phyloP scores from a whole-genome alignment of 1,139 yeast genomes.

The Diutina scorzettiae region DNA sequence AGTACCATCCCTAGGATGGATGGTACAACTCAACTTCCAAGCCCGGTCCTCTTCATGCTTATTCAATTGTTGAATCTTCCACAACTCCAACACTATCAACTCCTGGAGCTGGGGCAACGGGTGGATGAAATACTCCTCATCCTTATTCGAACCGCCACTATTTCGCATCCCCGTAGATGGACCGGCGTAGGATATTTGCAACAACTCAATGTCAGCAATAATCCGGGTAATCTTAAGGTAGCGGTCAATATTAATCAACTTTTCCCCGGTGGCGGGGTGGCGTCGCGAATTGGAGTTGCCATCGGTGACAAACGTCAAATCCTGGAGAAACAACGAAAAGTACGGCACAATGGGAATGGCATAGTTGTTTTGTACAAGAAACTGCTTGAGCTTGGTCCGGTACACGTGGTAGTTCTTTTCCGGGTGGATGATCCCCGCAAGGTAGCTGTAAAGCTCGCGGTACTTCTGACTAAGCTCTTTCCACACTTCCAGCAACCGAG shows the following conservation, averaged over 20 bases:
- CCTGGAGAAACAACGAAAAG: slow-evolving; percentile 73
- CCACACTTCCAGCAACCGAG: slow-evolving; percentile 63
- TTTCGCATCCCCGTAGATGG: background rate
- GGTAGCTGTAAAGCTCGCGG: slow-evolving; percentile 48
- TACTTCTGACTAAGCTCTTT: slow-evolving; percentile 52
- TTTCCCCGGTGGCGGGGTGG: slow-evolving; percentile 16
- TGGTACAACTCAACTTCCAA: slow-evolving; percentile 56
- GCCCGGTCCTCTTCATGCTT: slow-evolving; percentile 53
- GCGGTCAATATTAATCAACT: slow-evolving; percentile 72
- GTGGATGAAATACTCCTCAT: slow-evolving; percentile 23
- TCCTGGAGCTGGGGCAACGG: slow-evolving; percentile 47
- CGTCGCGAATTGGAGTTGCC: slow-evolving; percentile 57
- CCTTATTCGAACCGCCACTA: background rate
- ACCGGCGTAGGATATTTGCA: slow-evolving; percentile 49
- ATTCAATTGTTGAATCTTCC: slow-evolving; percentile 56
- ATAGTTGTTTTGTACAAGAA: slow-evolving; percentile 39
- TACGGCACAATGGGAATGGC: slow-evolving; percentile 75
- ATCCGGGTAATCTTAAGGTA: slow-evolving; percentile 63
- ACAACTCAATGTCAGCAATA: slow-evolving; percentile 65
- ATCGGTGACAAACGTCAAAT: slow-evolving; percentile 76
- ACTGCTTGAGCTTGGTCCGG: slow-evolving; percentile 52
- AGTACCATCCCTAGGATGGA: slow-evolving; percentile 18
- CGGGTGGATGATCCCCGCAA: slow-evolving; percentile 68
- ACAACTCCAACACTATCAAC: slow-evolving; percentile 50
- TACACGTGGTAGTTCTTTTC: slow-evolving; percentile 73